Conservation (phyloP, 345 rosid genomes). For the Luvunga scandens region DNA sequence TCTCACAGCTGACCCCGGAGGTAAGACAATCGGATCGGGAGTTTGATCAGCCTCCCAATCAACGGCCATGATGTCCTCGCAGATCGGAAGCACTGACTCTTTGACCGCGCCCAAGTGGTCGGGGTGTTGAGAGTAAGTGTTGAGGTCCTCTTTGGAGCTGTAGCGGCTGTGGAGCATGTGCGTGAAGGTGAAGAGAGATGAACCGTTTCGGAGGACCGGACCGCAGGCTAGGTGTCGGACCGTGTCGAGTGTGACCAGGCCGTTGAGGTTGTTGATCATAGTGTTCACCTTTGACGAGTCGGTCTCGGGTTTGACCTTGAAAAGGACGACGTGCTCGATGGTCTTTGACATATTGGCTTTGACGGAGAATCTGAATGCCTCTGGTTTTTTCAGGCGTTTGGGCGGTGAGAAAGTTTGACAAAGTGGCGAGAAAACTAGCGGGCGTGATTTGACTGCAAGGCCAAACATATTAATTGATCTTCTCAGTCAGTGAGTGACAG, state of each 20-base stretch:
- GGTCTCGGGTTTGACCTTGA: slow-evolving; percentile 59
- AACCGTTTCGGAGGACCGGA: slow-evolving; percentile 44
- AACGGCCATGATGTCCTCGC: slow-evolving; percentile 81
- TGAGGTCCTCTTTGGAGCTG: slow-evolving; percentile 53
- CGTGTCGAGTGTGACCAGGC: slow-evolving; percentile 45
- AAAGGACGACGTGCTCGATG: slow-evolving; percentile 79
- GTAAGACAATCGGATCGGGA: slow-evolving; percentile 21
- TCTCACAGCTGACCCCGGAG: slow-evolving; percentile 47
- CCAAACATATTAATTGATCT: slow-evolving; percentile 17
- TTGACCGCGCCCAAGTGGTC: slow-evolving; percentile 56
- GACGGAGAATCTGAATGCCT: neutral
- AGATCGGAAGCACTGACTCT: slow-evolving; percentile 55
- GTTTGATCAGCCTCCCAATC: slow-evolving; percentile 61
- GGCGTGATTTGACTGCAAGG: slow-evolving; percentile 14
- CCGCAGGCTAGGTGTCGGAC: slow-evolving; percentile 69
- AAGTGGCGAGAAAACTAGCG: slow-evolving; percentile 13
- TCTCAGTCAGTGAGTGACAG: neutral
- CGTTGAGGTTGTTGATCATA: slow-evolving; percentile 60
- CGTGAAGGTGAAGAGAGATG: slow-evolving; percentile 52
- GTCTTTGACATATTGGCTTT: slow-evolving; percentile 34
- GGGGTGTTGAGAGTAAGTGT: slow-evolving; percentile 57
- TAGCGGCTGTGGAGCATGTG: slow-evolving; percentile 93
- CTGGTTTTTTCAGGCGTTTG: slow-evolving; percentile 15
- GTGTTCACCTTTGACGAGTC: slow-evolving; percentile 40
- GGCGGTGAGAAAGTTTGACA: slow-evolving; percentile 18